Conservation (phyloP, 257 asterid species). For the Mitragyna speciosa region DNA sequence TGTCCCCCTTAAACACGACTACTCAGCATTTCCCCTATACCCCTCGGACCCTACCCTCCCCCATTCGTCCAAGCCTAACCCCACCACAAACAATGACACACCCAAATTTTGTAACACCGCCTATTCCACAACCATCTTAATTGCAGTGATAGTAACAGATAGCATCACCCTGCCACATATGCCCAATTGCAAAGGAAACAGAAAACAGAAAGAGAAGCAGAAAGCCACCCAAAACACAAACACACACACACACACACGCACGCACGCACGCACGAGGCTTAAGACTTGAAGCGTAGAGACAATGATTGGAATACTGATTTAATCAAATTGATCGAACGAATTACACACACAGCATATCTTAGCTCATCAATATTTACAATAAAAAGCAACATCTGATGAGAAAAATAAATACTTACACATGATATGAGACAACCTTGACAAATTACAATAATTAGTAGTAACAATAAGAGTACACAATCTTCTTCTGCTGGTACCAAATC, state of each 20-base stretch:
- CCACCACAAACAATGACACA: background rate
- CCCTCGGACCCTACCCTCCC: background rate
- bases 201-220: background rate
- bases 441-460: background rate
- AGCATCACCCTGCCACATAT: background rate
- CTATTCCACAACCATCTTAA: background rate
- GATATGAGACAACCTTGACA: background rate
- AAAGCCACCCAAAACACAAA: too few species aligned
- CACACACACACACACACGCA: too few species aligned
- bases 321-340: background rate
- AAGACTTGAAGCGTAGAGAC: too few species aligned
- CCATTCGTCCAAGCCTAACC: constrained; percentile 8
- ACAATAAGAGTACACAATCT: background rate
- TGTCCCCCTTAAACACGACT: constrained; percentile 16
- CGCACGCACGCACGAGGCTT: too few species aligned
- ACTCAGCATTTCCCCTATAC: background rate
- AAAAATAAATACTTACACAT: background rate
- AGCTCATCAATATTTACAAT: background rate
- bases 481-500: background rate
- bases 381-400: background rate
- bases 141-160: too few species aligned
- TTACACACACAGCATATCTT: background rate
- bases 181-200: background rate
- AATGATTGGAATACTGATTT: background rate
- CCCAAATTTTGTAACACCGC: too few species aligned